These are phyloP conservation scores for Pelargonium cotyledonis DNA, from an alignment of 441 rosid genomes.

Conservation along the genomic window DNA sequence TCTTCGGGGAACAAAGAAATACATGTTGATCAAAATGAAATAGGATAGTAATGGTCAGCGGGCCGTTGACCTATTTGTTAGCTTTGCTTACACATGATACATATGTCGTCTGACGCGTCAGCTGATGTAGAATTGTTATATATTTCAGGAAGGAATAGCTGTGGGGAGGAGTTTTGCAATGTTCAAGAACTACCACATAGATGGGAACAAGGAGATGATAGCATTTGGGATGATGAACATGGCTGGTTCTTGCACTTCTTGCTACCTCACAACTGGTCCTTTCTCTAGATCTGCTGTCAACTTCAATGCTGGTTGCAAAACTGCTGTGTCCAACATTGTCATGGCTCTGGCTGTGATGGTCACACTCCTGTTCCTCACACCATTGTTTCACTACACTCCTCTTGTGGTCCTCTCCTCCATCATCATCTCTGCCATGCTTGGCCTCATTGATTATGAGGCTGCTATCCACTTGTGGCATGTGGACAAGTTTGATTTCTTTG, in stretches of 20 bases:
- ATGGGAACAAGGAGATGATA: constrained; percentile 64
- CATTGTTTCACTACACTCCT: constrained; percentile 85
- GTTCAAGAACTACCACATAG: constrained; percentile 53
- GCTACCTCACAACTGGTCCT: constrained; percentile 66
- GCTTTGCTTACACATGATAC: too few relatives aligned
- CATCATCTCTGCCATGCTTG: constrained; percentile 84
- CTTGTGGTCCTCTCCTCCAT: constrained; percentile 81
- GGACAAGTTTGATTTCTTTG: constrained; percentile 83
- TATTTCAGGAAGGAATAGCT: constrained; percentile 32
- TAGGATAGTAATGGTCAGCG: too few relatives aligned
- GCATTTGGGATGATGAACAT: constrained; percentile 62
- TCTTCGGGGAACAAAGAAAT: too few relatives aligned
- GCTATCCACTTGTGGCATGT: constrained; percentile 74
- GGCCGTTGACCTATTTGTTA: too few relatives aligned
- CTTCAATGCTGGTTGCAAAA: constrained; percentile 93
- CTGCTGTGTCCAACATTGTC: constrained; percentile 77
- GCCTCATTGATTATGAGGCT: constrained; percentile 85
- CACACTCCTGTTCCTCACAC: constrained; percentile 70
- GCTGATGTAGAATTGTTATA: neutral
- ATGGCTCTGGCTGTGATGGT: constrained; percentile 87
- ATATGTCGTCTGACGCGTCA: neutral
- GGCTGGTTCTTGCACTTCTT: constrained; percentile 52
- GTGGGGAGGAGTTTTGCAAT: constrained; percentile 62
- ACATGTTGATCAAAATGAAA: too few relatives aligned
- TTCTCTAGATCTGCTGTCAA: constrained; percentile 95